Evolutionary conservation across 805 yeast species (phyloP).

Genomic region (Candida bentonensis): DNA sequence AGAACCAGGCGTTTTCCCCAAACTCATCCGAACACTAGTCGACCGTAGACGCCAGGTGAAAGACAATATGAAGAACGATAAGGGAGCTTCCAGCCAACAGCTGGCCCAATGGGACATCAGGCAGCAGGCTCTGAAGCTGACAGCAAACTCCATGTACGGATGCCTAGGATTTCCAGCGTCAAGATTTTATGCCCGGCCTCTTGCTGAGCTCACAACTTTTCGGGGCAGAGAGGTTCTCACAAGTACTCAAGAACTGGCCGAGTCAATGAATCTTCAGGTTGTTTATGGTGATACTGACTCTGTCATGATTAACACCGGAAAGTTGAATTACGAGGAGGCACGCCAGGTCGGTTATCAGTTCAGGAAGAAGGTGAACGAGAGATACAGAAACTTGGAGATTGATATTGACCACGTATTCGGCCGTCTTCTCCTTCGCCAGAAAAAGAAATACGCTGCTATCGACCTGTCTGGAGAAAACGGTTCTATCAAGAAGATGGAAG

Average conservation of each 20-base stretch:
- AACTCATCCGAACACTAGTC: slow-evolving; percentile 69
- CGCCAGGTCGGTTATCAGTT: slow-evolving; percentile 71
- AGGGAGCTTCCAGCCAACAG: slow-evolving; percentile 41
- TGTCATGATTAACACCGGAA: slow-evolving; percentile 92
- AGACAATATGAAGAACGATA: slow-evolving; percentile 62
- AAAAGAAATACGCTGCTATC: slow-evolving; percentile 94
- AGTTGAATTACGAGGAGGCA: slow-evolving; percentile 55
- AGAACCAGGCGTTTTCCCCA: slow-evolving; percentile 73
- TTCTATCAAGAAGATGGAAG: slow-evolving; percentile 55
- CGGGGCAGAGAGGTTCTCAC: slow-evolving; percentile 91
- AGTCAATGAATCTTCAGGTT: slow-evolving; percentile 65
- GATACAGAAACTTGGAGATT: slow-evolving; percentile 76
- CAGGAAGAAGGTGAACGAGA: slow-evolving; percentile 73
- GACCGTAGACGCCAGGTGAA: slow-evolving; percentile 89
- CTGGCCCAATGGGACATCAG: slow-evolving; percentile 82
- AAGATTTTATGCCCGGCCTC: slow-evolving; percentile 87
- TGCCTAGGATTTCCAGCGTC: slow-evolving; percentile 88
- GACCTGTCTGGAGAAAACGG: slow-evolving; percentile 45
- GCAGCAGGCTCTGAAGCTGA: slow-evolving; percentile 88
- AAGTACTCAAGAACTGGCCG: slow-evolving; percentile 89
- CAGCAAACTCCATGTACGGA: slow-evolving; percentile 99
- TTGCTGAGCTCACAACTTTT: slow-evolving; percentile 89
- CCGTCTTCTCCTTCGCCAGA: slow-evolving; percentile 74
- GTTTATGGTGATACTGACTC: slow-evolving; percentile 98
- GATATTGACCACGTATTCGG: slow-evolving; percentile 92